Base-by-base conservation (phyloP, 495 filamentous ascomycete species). In the Talaromyces borbonicus region DNA sequence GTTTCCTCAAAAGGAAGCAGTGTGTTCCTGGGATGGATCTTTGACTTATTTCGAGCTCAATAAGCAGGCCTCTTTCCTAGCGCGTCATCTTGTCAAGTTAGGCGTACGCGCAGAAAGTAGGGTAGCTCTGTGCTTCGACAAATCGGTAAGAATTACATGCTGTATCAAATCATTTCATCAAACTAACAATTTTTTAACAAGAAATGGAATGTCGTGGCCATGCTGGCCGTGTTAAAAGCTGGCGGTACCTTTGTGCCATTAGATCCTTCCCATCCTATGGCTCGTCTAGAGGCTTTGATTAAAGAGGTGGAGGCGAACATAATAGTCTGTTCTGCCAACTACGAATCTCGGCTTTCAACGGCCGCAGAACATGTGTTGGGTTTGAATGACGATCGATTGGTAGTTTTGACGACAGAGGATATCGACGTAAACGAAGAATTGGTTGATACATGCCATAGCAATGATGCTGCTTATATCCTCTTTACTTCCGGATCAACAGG, bases 191-290 rank as follows among this genome's bases (percentile, higher is more conserved):
- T 19, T 26, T 6, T 4, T 24, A 5, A 16, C 4, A 56, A 68
- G 67, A 71, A 65, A 54, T 80, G 75, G 75, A 66, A 75, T 26
- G 52, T 70, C 3, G 68, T 82, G 16, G 66, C 75, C 20, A 71
- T 78, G 58, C 61, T 79, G 33, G 75, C 67, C 18, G 71, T 82
- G 16, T 53, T 79, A 48, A 78, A 79, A 48, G 77, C 78, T 23
- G 79, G 79, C 0, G 77, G 72, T 15, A 75, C 63, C 1, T 75
- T 75, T 49, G 77, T 81, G 18, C 77, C 75, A 3, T 56, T 82
- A 16, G 76, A 81, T 26, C 72, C 79, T 9, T 61, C 62, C 3
- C 76, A 83, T 47, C 78, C 78, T 12, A 56, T 56, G 8, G 56
- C 63, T 37, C 71, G 80, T 2, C 56, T 78, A n/a, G 60, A 68